Base-by-base conservation (phyloP, 345 rosid species). In the Ricinus communis region DNA sequence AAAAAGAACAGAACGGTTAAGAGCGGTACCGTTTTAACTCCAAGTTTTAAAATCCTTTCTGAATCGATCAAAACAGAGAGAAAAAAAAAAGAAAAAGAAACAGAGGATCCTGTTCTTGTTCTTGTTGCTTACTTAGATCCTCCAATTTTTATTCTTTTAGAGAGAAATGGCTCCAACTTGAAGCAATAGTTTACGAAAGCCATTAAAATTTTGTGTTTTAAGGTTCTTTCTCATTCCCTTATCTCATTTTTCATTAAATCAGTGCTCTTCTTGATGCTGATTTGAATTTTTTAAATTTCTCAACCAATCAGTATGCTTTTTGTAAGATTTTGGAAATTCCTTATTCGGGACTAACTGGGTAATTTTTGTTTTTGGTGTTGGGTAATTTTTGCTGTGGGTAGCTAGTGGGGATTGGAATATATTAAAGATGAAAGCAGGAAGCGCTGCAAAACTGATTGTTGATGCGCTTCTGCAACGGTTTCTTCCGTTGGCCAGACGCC, bases 401-500 rank as follows among this genome's bases (percentile, higher is more conserved):
- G 28, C 19, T 24, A 1, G 30, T 63, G 47, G 47, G 47, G 47
- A 43, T 43, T 43, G 40, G 50, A 63, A 52, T 41, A 30, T 52
- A 9, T 22, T 33, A 22, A 78, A 71, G 72, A 95, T 92, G 97
- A 95, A 90, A 84, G 87, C 95, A 7, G 97, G 93, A 62, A 88
- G 97, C 78, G 97, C 96, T 7, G 99, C 98, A 52, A 95, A 92
- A 80, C 76, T 90, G 87, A 92, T 95, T 62, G 99, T 95, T 41
- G 98, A 92, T 74, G 97, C 99, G 50, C 81, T 95, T 76, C 89
- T 95, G 62, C 99, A 92, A 82, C 97, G 96, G 41, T 95, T 95
- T 73, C 89, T 95, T 12, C 99, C 99, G 27, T 96, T 92, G 53
- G 99, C 98, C 5, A 73, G 99, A 65, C 97, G 97, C 24, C 96